These are phyloP conservation scores for Arbutus unedo DNA, from an alignment of 148 eudicot genomes.

Conservation along the genomic window DNA sequence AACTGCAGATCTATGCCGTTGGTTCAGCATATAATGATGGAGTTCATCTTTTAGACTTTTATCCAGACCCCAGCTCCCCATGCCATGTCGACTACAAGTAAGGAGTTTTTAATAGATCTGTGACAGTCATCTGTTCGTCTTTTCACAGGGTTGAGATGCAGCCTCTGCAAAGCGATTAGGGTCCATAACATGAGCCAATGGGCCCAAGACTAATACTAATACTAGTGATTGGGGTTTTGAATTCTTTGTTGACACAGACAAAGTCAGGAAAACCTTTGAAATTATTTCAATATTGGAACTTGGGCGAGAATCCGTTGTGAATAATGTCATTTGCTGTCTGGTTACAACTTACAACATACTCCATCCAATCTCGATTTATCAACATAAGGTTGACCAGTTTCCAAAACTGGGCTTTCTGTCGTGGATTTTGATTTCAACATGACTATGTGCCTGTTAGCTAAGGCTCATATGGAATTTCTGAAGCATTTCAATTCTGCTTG, in stretches of 20 bases:
- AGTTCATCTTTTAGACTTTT: constrained; percentile 75
- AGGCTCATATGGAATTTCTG: neutral
- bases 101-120: constrained; percentile 5
- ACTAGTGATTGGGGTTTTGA: no score
- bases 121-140: neutral
- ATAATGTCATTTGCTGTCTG: no score
- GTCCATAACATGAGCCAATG: no score
- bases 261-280: no score
- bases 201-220: no score
- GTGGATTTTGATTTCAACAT: neutral
- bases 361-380: neutral
- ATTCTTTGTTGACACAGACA: no score
- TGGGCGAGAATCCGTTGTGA: no score
- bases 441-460: neutral
- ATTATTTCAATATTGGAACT: no score
- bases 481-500: neutral
- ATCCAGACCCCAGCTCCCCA: constrained; percentile 62
- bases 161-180: no score
- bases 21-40: constrained; percentile 72
- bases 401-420: neutral
- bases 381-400: neutral
- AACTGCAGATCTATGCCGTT: constrained; percentile 66
- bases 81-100: constrained; percentile 85
- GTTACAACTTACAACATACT: no score
- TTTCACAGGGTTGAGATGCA: no score